Conservation (phyloP, 78 protist genomes). For the Polysphondylium violaceum region DNA sequence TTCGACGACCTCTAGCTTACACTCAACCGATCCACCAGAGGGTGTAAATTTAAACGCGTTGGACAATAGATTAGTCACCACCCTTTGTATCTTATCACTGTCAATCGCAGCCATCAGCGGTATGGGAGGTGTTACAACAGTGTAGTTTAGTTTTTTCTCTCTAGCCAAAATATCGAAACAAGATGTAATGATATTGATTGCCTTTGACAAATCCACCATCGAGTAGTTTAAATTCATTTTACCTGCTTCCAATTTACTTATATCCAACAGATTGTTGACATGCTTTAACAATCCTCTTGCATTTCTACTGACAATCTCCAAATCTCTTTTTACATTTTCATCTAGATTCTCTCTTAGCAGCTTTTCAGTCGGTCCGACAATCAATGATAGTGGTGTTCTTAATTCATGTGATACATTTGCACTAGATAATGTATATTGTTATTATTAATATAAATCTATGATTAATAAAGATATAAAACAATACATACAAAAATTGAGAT, state of each 20-base stretch:
- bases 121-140: background rate
- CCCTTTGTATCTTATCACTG: constrained; percentile 53
- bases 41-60: constrained; percentile 84
- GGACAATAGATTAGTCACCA: constrained; percentile 53
- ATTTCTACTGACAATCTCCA: constrained; percentile 64
- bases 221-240: constrained; percentile 58
- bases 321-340: constrained; percentile 34
- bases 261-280: constrained; percentile 80
- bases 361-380: constrained; percentile 72
- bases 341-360: constrained; percentile 19
- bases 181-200: constrained; percentile 29
- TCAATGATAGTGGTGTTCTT: constrained; percentile 81
- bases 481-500: constrained; percentile 67
- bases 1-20: background rate
- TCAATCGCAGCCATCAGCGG: constrained; percentile 73
- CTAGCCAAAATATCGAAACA: constrained; percentile 62
- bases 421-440: constrained; percentile 1
- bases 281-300: constrained; percentile 55
- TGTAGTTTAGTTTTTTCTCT: constrained; percentile 46
- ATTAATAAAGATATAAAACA: background rate
- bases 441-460: background rate
- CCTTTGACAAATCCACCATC: constrained; percentile 45
- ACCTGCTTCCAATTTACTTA: constrained; percentile 77
- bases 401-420: constrained; percentile 83
- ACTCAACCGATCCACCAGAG: constrained; percentile 26